Percentiles rank a stretch among this genome's conserved stretches.
phyloP scores from a whole-genome alignment of 2,329 filamentous ascomycete genomes.

The Verticillium nonalfalfae region DNA sequence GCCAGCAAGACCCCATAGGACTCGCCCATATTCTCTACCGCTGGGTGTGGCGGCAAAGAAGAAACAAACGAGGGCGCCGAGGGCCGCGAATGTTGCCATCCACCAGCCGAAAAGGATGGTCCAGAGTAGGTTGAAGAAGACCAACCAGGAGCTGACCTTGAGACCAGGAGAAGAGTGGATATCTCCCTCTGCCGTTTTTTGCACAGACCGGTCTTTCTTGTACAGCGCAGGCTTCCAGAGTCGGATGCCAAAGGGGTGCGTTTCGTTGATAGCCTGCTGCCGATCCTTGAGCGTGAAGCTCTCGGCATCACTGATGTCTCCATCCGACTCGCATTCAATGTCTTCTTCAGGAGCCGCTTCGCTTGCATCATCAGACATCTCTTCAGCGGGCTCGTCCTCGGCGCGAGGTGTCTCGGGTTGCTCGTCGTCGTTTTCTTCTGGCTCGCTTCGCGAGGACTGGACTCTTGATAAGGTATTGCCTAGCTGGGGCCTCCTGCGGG shows the following conservation, averaged over 20 bases:
- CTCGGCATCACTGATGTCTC: constrained; percentile 80
- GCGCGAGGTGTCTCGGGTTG: background rate
- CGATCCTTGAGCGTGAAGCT: constrained; percentile 97
- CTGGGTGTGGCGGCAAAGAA: constrained; percentile 73
- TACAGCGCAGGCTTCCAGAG: constrained; percentile 98
- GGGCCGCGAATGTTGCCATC: constrained; percentile 70
- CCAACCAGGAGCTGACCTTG: constrained; percentile 74
- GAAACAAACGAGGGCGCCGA: constrained; percentile 73
- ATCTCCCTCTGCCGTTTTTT: constrained; percentile 92
- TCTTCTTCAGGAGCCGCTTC: constrained; percentile 22
- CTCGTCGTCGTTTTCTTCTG: constrained; percentile 12
- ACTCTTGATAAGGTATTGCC: constrained; percentile 31
- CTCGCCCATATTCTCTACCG: constrained; percentile 75
- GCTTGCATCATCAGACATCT: constrained; percentile 27
- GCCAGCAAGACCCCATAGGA: constrained; percentile 75
- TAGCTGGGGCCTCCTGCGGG: constrained; percentile 26
- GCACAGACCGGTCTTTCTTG: constrained; percentile 94
- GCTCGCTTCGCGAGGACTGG: constrained; percentile 28
- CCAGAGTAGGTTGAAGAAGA: constrained; percentile 87
- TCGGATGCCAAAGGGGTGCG: constrained; percentile 96
- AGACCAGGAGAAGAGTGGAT: constrained; percentile 93
- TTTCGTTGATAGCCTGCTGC: constrained; percentile 97
- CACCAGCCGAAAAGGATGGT: constrained; percentile 93
- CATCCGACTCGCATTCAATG: constrained; percentile 58
- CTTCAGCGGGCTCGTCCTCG: constrained; percentile 21